Percentiles rank a stretch among this genome's conserved stretches.
Conservation (phyloP, 2,329 filamentous ascomycete genomes). For the Colletotrichum higginsianum region DNA sequence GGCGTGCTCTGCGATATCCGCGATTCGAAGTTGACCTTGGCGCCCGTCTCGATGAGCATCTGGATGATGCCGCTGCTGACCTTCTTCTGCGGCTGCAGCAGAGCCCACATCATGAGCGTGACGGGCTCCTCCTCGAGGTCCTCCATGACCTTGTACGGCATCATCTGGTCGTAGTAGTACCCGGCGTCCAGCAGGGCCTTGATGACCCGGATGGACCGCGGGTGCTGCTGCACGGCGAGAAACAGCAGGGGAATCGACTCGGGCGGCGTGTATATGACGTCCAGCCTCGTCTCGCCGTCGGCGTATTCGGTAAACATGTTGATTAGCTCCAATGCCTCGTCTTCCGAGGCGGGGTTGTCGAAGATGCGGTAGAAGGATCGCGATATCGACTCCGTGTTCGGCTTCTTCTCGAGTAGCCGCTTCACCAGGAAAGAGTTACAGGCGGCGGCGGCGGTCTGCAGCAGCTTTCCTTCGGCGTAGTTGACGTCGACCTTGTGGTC, state of each 20-base stretch:
- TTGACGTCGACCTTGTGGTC: constrained; percentile 63
- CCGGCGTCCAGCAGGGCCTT: constrained; percentile 69
- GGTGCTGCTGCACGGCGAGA: constrained; percentile 68
- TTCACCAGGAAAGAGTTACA: constrained; percentile 65
- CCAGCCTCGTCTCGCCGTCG: constrained; percentile 63
- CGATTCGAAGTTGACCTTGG: constrained; percentile 71
- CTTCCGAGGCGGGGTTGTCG: constrained; percentile 64
- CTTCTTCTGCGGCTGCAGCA: constrained; percentile 74
- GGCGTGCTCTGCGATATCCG: constrained; percentile 68
- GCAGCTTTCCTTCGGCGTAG: constrained; percentile 62
- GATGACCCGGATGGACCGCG: constrained; percentile 67
- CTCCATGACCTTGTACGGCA: constrained; percentile 59
- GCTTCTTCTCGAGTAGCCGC: constrained; percentile 65
- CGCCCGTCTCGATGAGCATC: constrained; percentile 67
- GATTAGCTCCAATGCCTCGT: constrained; percentile 65
- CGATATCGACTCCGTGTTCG: constrained; percentile 65
- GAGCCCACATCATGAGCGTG: constrained; percentile 72
- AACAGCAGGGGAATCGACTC: constrained; percentile 65
- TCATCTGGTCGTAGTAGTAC: constrained; percentile 71
- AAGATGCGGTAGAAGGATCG: constrained; percentile 71
- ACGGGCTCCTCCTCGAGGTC: constrained; percentile 68
- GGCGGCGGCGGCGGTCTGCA: constrained; percentile 68
- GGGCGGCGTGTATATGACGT: constrained; percentile 62
- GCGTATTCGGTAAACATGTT: constrained; percentile 66
- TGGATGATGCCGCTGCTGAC: constrained; percentile 72